Conservation (phyloP, 1,284 basidiomycete genomes). For the Pseudomicrostroma phylloplanum region DNA sequence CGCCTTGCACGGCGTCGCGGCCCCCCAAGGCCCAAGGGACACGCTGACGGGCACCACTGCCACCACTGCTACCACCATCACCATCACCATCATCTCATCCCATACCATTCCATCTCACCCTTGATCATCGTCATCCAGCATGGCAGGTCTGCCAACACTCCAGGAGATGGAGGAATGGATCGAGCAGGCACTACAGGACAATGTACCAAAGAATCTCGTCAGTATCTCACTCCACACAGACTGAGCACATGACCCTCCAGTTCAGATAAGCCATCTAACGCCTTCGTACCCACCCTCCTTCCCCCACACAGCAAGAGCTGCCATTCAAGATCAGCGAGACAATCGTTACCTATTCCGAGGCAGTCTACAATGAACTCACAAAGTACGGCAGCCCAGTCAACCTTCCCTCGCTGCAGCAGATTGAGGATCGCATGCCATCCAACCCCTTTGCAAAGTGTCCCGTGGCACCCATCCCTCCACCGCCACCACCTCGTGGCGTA, state of each 20-base stretch:
- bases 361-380: slow-evolving; percentile 33
- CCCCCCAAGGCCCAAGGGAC: background rate
- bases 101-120: background rate
- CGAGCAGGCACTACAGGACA: slow-evolving; percentile 29
- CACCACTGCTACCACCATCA: background rate
- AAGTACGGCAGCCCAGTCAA: slow-evolving; percentile 31
- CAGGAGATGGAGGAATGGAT: slow-evolving; percentile 41
- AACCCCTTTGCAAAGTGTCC: slow-evolving; percentile 16
- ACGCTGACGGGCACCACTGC: background rate
- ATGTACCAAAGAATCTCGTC: slow-evolving; percentile 19
- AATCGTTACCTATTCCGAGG: slow-evolving; percentile 31
- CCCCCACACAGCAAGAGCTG: slow-evolving; percentile 24
- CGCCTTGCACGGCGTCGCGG: too few relatives aligned
- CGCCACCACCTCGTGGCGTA: slow-evolving; percentile 19
- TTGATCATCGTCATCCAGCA: background rate
- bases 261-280: too few relatives aligned
- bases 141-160: slow-evolving; percentile 29
- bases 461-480: slow-evolving; percentile 19
- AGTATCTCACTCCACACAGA: background rate
- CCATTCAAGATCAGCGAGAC: slow-evolving; percentile 32
- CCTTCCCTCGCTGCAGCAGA: slow-evolving; percentile 23
- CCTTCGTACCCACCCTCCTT: background rate
- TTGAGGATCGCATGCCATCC: slow-evolving; percentile 22
- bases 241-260: background rate
- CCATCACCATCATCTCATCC: background rate